Evolutionary conservation across 371 early-diverging fungal species (phyloP), one percentile per base, ranked within the genome.

Genomic region (Spraguea lophii): DNA sequence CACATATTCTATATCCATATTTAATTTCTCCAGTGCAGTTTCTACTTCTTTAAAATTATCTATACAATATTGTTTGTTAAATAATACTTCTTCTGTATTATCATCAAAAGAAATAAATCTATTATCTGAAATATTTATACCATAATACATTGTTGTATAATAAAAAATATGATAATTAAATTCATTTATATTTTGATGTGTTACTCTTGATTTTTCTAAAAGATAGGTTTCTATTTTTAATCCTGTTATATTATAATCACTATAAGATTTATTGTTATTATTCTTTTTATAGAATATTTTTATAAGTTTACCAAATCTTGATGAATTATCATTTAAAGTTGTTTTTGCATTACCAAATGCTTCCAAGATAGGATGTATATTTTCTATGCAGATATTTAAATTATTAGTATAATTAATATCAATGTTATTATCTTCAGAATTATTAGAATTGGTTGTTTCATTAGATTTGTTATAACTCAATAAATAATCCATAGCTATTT

Each of bases 101-200:
- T 13, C 1, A 7, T 84, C 81, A 39, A 78, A 78, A 56, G 78
- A 77, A 15, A 83, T 82, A 54, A 77, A 76, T 43, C 81, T 67
- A 60, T 84, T 83, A 10, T 76, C 75, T 43, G 79, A 77, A 22
- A 62, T 72, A 60, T 76, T 76, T 6, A 83, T 81, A 62, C 82
- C 84, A 68, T 78, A 79, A 61, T 81, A 81, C 20, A 83, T 82
- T 2, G 80, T 81, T 36, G 77, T 75, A 30, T 7, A 30, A 30
- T 30, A 30, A 27, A 66, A 62, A 37, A 66, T 48, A 55, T 71
- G 69, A 48, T 69, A 71, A 40, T 68, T 71, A 10, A 43, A 41
- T 65, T 92, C 57, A 38, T 35, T 46, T 34, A 39, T 9, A 1
- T 24, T 20, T 24, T 47, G 49, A 19, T 52, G 35, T 7, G 63